Evolutionary conservation across 768 basidiomycete genomes (phyloP), one percentile per base, ranked within the genome.

Genomic region (Tricholoma hemisulphureum): DNA sequence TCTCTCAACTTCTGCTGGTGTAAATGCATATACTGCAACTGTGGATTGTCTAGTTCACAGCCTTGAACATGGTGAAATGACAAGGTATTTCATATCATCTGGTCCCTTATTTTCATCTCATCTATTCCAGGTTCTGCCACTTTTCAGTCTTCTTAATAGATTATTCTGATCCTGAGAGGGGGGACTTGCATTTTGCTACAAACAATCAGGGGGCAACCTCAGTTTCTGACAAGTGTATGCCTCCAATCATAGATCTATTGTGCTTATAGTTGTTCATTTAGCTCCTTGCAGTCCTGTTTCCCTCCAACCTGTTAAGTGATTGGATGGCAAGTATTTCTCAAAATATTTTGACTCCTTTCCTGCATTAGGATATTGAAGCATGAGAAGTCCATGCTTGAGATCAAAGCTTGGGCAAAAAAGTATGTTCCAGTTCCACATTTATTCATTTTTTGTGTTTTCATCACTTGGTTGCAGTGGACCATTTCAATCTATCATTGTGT

Each of bases 101-200:
- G 10, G 6, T 10, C 29, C 29, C 5, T 10, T 31, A 31, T 31
- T 10, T 6, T 6, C 29, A 6, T 6, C 10, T 31, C 5, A 31
- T 10, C 29, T 31, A 31, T 10, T 31, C 5, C 29, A 56, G 55
- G 23, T 56, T 46, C 23, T 4, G 23, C 29, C 31, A 35, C 26
- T 56, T 56, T 24, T 32, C 55, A 5, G 28, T 56, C 23, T 56
- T 5, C 23, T 18, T 56, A 14, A 34, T 37, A 2, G 45, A 56
- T 18, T 43, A 56, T 24, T 46, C 11, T n/a, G 55, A 56, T 28
- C 55, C 55, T 1, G 29, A 29, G 11, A 39, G 55, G 13, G 55
- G 55, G 7, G 55, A 56, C 24, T 14, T 56, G 10, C 41, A 46
- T 37, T 32, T 26, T 26, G 31, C 55, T 2, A 5, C 43, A 7